Percentiles rank a stretch among this genome's conserved stretches.
These are phyloP conservation scores for Lipomyces mesembrius DNA, from an alignment of 805 yeast genomes.

Conservation along the genomic window DNA sequence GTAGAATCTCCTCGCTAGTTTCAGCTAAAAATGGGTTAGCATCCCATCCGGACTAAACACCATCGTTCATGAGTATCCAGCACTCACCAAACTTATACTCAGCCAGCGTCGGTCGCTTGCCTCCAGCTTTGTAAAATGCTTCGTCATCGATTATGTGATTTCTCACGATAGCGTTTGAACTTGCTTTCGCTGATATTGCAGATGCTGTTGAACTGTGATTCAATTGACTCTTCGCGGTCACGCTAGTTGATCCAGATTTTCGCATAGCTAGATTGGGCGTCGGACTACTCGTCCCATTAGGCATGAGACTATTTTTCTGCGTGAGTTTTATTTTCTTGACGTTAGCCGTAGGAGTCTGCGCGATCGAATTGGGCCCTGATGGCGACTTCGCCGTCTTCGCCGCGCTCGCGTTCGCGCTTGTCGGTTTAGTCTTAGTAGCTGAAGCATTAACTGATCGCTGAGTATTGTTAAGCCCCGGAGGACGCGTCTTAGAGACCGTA, in stretches of 20 bases:
- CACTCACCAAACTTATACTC: conserved; percentile 29
- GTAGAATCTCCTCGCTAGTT: conserved; percentile 70
- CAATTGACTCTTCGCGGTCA: conserved; percentile 22
- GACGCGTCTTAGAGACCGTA: conserved; percentile 35
- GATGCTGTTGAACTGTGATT: conserved; percentile 17
- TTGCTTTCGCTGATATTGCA: conserved; percentile 7
- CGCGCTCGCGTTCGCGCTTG: conserved; percentile 8
- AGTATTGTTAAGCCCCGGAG: conserved; percentile 21
- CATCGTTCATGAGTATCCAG: neutral
- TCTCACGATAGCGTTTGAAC: conserved; percentile 8
- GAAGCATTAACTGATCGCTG: conserved; percentile 7
- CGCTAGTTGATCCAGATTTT: conserved; percentile 11
- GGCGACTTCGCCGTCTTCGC: conserved; percentile 3
- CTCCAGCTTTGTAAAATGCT: conserved; percentile 11
- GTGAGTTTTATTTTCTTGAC: conserved; percentile 33
- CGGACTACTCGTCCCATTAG: conserved; percentile 4
- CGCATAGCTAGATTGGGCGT: conserved; percentile 11
- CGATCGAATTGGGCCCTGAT: conserved; percentile 3
- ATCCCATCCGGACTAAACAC: neutral
- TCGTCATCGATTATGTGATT: conserved; percentile 22
- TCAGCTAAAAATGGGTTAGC: conserved; percentile 50
- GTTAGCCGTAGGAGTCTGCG: neutral
- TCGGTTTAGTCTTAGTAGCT: conserved; percentile 12
- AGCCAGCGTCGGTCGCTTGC: conserved; percentile 13
- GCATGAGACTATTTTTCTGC: conserved; percentile 19